Percentiles rank a stretch among this genome's conserved stretches.
phyloP scores from a whole-genome alignment of 331 rosid genomes.

The Malus hybrid region DNA sequence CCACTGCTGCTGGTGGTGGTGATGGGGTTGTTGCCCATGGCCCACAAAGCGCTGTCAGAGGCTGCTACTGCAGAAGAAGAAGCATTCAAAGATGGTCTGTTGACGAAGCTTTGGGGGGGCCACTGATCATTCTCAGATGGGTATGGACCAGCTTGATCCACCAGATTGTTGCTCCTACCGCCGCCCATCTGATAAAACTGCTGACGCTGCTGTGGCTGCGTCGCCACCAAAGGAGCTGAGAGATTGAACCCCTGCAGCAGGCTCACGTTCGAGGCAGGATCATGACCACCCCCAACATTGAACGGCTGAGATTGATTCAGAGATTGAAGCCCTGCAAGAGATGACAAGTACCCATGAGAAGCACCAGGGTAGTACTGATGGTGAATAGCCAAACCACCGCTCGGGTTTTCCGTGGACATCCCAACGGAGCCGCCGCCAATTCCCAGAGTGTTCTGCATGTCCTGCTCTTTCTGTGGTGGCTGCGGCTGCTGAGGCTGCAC shows the following conservation, averaged over 20 bases:
- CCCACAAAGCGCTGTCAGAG: slow-evolving; percentile 26
- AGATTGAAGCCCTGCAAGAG: slow-evolving; percentile 30
- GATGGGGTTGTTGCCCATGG: slow-evolving; percentile 17
- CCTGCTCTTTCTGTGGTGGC: not conserved
- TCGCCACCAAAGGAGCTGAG: not conserved
- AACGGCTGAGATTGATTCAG: slow-evolving; percentile 14
- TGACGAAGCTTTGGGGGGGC: slow-evolving; percentile 12
- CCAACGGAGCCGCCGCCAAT: not conserved
- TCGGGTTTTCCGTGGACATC: not conserved
- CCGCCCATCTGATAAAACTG: slow-evolving; percentile 22
- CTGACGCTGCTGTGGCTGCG: not conserved
- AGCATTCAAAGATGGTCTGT: not conserved
- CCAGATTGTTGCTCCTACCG: not conserved
- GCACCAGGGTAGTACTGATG: slow-evolving; percentile 13
- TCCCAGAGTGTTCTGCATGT: not conserved
- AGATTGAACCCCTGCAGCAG: slow-evolving; percentile 36
- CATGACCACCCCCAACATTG: slow-evolving; percentile 8
- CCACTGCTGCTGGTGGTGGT: slow-evolving; percentile 7
- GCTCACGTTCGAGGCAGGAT: slow-evolving; percentile 30
- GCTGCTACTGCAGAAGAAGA: not conserved
- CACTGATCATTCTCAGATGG: slow-evolving; percentile 11
- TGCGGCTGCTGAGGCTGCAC: not conserved
- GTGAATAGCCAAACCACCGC: slow-evolving; percentile 9
- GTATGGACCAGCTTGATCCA: not conserved
- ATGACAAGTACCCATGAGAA: slow-evolving; percentile 27